Evolutionary conservation across 169 alveolate species (phyloP), one percentile per base, ranked within the genome.

Genomic region (Plasmodium gonderi): DNA sequence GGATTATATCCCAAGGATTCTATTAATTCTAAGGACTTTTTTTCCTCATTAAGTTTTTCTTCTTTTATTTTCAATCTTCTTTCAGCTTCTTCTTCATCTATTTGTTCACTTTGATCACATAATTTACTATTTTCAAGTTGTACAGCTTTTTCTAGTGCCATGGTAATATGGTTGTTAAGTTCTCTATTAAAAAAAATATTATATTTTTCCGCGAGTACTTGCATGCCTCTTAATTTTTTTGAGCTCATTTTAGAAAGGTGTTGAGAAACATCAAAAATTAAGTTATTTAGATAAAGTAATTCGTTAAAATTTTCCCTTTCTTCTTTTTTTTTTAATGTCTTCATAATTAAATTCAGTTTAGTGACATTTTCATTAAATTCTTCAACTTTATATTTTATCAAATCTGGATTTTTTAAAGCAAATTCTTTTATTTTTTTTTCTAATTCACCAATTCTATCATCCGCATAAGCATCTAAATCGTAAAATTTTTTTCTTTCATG

Each of bases 351-450:
- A 87, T 87, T 87, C 23, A 49, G 80, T 54, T 87, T 77, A 44
- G 49, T 76, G 1, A 14, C 9, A 54, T 87, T 87, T 87, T 87
- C 89, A 31, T 87, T 60, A 74, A 87, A 76, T 76, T 87, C 93
- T 38, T 87, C 45, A 87, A 87, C 51, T 87, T 76, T 87, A 54
- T 76, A 87, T 75, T 87, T 87, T 75, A 87, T 64, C 17, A 87
- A 77, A 36, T 74, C 89, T 12, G 93, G 90, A 74, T 87, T 75
- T 1, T 87, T 60, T 20, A 6, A 3, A 33, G 26, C 26, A 75
- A 87, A 76, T 42, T 77, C 80, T 20, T 51, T 3, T 75, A 87
- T 76, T 54, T 75, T 42, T 17, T 51, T 75, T 87, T 87, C 89
- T 7, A 87, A 87, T 76, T 87, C 80, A 3, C 51, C 54, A 17